Evolutionary conservation across 1,139 yeast species (phyloP).

Genomic region (Nematodospora anomalae): DNA sequence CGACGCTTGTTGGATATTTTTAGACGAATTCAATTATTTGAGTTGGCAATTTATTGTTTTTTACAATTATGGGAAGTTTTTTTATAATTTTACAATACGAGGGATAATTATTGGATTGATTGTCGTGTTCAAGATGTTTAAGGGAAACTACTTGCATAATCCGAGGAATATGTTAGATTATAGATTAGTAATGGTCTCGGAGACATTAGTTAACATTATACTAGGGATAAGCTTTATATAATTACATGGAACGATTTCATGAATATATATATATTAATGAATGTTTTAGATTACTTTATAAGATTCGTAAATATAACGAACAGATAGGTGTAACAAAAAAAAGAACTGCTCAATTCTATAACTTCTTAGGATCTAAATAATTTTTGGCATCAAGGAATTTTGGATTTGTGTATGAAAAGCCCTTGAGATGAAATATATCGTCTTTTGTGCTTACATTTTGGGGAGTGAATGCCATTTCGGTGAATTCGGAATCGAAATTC

Average conservation of each 20-base stretch:
- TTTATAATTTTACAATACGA: not conserved
- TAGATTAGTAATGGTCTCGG: conserved; percentile 8
- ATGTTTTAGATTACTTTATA: no score
- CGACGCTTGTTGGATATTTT: conserved; percentile 9
- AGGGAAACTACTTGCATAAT: conserved; percentile 20
- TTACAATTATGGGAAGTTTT: conserved; percentile 4
- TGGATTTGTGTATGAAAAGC: conserved; percentile 46
- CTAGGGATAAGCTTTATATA: not conserved
- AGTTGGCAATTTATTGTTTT: conserved; percentile 13
- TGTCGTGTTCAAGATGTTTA: conserved; percentile 18
- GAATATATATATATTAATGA: no score
- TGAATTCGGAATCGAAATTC: conserved; percentile 86
- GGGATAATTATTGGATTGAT: conserved; percentile 8
- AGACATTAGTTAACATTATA: conserved; percentile 8
- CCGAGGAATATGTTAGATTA: conserved; percentile 7
- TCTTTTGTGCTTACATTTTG: conserved; percentile 21
- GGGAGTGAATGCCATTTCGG: conserved; percentile 63
- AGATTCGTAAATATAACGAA: no score
- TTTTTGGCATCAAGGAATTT: conserved; percentile 27
- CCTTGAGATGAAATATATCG: conserved; percentile 43
- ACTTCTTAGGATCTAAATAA: conserved; percentile 6
- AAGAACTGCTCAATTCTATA: no score
- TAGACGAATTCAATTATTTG: conserved; percentile 14
- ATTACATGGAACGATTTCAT: no score
- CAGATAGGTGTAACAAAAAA: no score